Percentiles rank a stretch among this genome's conserved stretches.
Conservation (phyloP, 2,329 filamentous ascomycete species). For the Camptophora hylomeconis region DNA sequence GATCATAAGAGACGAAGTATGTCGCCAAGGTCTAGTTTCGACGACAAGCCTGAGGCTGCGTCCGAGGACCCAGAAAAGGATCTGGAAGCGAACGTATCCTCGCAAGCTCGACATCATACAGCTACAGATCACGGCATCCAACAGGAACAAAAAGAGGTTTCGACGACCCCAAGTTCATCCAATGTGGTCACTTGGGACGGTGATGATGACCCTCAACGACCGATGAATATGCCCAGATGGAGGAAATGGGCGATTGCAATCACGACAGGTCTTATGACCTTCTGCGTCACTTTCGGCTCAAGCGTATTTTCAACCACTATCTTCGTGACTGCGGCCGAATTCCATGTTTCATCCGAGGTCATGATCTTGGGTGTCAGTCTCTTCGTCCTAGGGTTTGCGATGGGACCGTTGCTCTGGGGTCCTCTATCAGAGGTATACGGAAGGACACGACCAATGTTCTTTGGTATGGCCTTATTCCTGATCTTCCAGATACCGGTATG, state of each 20-base stretch:
- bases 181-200: too few species aligned
- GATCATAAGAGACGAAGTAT: too few species aligned
- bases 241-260: conserved; percentile 31
- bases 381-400: conserved; percentile 32
- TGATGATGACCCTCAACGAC: too few species aligned
- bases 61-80: too few species aligned
- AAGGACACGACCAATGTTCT: conserved; percentile 1
- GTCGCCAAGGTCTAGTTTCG: too few species aligned
- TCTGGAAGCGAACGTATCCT: too few species aligned
- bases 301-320: conserved; percentile 33
- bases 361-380: conserved; percentile 28
- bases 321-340: conserved; percentile 25
- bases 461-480: too few species aligned
- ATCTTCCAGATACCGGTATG: too few species aligned
- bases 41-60: too few species aligned
- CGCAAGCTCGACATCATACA: conserved; percentile 6
- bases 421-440: conserved; percentile 12
- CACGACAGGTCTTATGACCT: conserved; percentile 27
- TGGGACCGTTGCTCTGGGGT: conserved; percentile 23
- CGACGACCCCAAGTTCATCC: too few species aligned
- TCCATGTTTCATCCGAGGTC: conserved; percentile 33
- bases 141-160: too few species aligned
- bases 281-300: conserved; percentile 34
- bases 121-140: conserved; percentile 5
- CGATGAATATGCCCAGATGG: too few species aligned